Percentiles rank a stretch among this genome's conserved stretches.
Evolutionary conservation across 495 filamentous ascomycete genomes (phyloP).

Genomic region (Darksidea phi): DNA sequence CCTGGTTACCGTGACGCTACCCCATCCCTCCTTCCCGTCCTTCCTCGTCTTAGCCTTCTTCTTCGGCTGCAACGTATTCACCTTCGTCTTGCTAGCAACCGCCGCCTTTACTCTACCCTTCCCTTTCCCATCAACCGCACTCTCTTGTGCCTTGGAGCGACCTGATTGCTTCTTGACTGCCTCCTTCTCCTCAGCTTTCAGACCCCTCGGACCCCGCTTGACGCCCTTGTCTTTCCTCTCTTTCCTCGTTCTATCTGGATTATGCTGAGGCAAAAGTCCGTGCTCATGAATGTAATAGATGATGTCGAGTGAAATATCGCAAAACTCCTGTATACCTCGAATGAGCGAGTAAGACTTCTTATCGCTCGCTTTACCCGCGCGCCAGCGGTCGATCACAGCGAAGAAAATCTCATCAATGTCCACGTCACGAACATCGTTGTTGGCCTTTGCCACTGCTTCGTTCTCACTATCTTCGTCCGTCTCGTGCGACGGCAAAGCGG

Average conservation of each 20-base stretch:
- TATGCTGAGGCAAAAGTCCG: neutral
- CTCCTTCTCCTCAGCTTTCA: neutral
- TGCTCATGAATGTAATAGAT: conserved; percentile 21
- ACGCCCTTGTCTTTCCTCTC: conserved; percentile 18
- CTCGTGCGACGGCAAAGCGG: neutral
- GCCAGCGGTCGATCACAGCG: conserved; percentile 16
- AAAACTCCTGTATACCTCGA: conserved; percentile 30
- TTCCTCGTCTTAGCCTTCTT: conserved; percentile 5
- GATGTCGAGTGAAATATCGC: conserved; percentile 16
- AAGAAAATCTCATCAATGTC: conserved; percentile 23
- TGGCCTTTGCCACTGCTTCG: neutral
- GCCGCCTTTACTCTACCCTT: neutral
- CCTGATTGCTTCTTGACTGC: too few species aligned
- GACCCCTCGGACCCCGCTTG: conserved; percentile 9
- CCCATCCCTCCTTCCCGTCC: neutral
- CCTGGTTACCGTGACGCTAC: neutral
- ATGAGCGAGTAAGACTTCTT: conserved; percentile 2
- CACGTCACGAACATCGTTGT: neutral
- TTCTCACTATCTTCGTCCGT: neutral
- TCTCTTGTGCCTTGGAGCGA: too few species aligned
- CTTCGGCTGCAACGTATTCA: neutral
- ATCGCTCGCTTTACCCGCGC: conserved; percentile 8
- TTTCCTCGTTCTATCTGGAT: neutral
- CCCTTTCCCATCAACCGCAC: neutral
- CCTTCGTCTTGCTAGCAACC: neutral